Percentiles rank a stretch among this genome's conserved stretches.
Evolutionary conservation across 2,329 filamentous ascomycete species (phyloP).

Genomic region (Botrytis elliptica): DNA sequence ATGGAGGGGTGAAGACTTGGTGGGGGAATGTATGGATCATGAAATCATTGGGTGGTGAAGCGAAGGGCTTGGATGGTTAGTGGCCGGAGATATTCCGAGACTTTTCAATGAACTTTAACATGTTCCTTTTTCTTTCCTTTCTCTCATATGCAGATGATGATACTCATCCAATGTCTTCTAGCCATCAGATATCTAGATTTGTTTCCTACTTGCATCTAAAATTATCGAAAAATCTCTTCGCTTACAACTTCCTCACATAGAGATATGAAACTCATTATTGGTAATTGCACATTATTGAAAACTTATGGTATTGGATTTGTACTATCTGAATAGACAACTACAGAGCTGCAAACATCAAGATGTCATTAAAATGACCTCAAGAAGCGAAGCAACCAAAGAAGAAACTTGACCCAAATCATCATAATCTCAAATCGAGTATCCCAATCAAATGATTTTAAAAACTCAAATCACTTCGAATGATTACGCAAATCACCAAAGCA

Average conservation of each 20-base stretch:
- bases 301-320: constrained; percentile 7
- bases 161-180: neutral
- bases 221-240: neutral
- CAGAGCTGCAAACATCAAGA: constrained; percentile 13
- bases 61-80: neutral
- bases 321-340: constrained; percentile 18
- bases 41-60: constrained; percentile 6
- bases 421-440: constrained; percentile 14
- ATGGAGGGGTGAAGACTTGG: constrained; percentile 16
- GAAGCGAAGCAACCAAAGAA: constrained; percentile 9
- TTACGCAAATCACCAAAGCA: neutral
- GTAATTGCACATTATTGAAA: neutral
- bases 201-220: neutral
- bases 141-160: neutral
- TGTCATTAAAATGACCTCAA: constrained; percentile 13
- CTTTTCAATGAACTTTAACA: neutral
- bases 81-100: constrained; percentile 11
- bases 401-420: constrained; percentile 16
- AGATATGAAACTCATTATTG: neutral
- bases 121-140: neutral
- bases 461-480: neutral
- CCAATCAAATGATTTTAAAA: neutral
- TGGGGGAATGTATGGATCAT: neutral
- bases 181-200: neutral
- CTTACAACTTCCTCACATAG: neutral